Percentiles rank a stretch among this genome's conserved stretches.
Evolutionary conservation across 2,329 filamentous ascomycete species (phyloP).

Genomic region (Aschersonia sp.): DNA sequence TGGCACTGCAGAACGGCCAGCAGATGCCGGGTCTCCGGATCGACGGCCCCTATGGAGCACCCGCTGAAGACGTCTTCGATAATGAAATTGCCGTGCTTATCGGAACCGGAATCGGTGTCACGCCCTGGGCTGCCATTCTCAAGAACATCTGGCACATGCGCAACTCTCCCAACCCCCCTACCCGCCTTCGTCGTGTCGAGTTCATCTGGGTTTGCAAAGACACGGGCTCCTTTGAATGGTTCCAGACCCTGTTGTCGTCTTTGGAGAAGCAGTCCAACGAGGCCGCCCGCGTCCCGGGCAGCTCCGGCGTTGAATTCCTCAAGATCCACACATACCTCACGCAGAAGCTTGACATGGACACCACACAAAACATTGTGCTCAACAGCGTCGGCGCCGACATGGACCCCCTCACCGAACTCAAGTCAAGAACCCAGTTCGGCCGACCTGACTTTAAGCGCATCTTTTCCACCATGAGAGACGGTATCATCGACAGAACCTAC

Average conservation of each 20-base stretch:
- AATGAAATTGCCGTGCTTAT: conserved; percentile 80
- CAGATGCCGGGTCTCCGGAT: conserved; percentile 82
- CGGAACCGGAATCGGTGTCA: conserved; percentile 76
- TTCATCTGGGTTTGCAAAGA: conserved; percentile 99
- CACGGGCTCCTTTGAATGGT: conserved; percentile 95
- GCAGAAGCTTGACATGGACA: conserved; percentile 81
- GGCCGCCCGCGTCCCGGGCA: conserved; percentile 51
- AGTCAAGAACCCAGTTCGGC: conserved; percentile 83
- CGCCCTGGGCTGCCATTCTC: conserved; percentile 72
- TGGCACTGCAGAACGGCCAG: conserved; percentile 84
- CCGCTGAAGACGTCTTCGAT: conserved; percentile 92
- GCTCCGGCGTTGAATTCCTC: conserved; percentile 67
- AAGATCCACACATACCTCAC: conserved; percentile 98
- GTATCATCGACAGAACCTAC: conserved; percentile 74
- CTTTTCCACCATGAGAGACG: conserved; percentile 73
- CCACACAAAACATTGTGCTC: conserved; percentile 88
- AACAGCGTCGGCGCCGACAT: conserved; percentile 81
- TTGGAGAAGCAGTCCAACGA: conserved; percentile 74
- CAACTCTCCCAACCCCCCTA: conserved; percentile 75
- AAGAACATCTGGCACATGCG: conserved; percentile 99
- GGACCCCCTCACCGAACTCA: conserved; percentile 86
- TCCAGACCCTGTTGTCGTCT: conserved; percentile 82
- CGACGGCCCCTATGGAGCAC: conserved; percentile 91
- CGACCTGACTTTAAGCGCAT: conserved; percentile 76
- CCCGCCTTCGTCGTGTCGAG: conserved; percentile 81